Conservation (phyloP, 1,139 yeast species). For the Blastobotrys malaysiensis region DNA sequence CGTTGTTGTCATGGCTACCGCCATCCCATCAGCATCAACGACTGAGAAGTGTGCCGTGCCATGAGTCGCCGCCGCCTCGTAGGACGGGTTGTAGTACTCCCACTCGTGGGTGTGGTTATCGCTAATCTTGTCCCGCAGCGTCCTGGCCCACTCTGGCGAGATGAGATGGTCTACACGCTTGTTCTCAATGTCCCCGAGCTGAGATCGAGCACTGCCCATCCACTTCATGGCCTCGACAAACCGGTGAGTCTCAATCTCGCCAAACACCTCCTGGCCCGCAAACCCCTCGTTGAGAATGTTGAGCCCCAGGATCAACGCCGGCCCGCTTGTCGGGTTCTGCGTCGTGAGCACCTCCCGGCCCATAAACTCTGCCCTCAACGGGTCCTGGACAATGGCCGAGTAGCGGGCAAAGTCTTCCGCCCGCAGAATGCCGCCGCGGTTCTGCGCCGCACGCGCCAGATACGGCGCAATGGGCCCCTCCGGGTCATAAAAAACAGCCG, state of each 20-base stretch:
- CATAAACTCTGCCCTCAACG: slow-evolving; percentile 46
- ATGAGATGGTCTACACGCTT: slow-evolving; percentile 36
- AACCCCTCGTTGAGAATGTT: slow-evolving; percentile 47
- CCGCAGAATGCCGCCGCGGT: slow-evolving; percentile 58
- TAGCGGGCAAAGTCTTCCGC: slow-evolving; percentile 62
- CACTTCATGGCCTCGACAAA: slow-evolving; percentile 87
- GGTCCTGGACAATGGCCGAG: slow-evolving; percentile 48
- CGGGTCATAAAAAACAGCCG: slow-evolving; percentile 77
- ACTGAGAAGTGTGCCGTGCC: slow-evolving; percentile 88
- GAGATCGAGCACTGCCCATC: slow-evolving; percentile 79
- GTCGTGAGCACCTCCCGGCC: slow-evolving; percentile 57
- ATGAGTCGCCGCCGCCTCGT: slow-evolving; percentile 67
- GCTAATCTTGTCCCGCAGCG: slow-evolving; percentile 44
- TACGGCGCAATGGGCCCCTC: slow-evolving; percentile 62
- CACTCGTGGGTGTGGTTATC: slow-evolving; percentile 57
- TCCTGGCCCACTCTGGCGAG: slow-evolving; percentile 50
- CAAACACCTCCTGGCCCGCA: slow-evolving; percentile 36
- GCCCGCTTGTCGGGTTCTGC: slow-evolving; percentile 79
- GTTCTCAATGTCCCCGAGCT: slow-evolving; percentile 63
- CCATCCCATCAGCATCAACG: slow-evolving; percentile 60
- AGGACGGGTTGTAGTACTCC: slow-evolving; percentile 73
- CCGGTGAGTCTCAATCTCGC: slow-evolving; percentile 53
- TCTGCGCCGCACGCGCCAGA: slow-evolving; percentile 43
- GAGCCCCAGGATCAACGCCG: slow-evolving; percentile 73
- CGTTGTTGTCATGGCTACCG: slow-evolving; percentile 85